Evolutionary conservation across 148 eudicot genomes (phyloP), one percentile per base, ranked within the genome.

Genomic region (Vaccinium macrocarpon): DNA sequence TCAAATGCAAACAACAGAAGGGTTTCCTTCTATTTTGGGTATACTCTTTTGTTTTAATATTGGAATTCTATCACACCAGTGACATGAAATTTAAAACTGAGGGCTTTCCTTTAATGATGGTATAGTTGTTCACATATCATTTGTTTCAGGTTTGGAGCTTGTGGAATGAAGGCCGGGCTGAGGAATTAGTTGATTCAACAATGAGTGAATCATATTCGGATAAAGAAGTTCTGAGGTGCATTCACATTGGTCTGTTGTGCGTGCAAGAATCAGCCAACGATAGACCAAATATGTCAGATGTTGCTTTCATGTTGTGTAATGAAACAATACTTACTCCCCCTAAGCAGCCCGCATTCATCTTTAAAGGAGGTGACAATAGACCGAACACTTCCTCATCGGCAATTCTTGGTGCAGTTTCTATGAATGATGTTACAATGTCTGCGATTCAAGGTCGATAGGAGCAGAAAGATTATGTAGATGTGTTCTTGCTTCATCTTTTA

Each of bases 221-320:
- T 21, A 62, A 76, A 8, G 91, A 92, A 83, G 79, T 88, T 2
- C 59, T 87, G 15, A 85, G 85, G 35, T 86, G 88, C 76, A 87
- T 91, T 57, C 89, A 92, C 74, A 84, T 91, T 1, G 93, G 91
- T 2, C 82, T 92, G 8, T 50, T 92, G 72, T 91, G 94, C 81
- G 94, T 91, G 29, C 91, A 92, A 77, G 93, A 91, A 84, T 29
- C 81, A 11, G 87, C 93, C 18, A 84, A 73, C 12, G 90, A 92
- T 50, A 35, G 94, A 71, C 94, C 93, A 35, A 89, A 88, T 79
- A 92, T 92, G 92, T 84, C 93, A 6, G 78, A 49, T 10, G 93
- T 92, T 35, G 81, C 85, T 15, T 83, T 88, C 75, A 91, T 92
- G 93, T 55, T 92, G 77, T 90, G 88, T 80, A 89, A 85, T 46